Conservation (phyloP, 2,329 filamentous ascomycete genomes). For the Sclerotinia minor region DNA sequence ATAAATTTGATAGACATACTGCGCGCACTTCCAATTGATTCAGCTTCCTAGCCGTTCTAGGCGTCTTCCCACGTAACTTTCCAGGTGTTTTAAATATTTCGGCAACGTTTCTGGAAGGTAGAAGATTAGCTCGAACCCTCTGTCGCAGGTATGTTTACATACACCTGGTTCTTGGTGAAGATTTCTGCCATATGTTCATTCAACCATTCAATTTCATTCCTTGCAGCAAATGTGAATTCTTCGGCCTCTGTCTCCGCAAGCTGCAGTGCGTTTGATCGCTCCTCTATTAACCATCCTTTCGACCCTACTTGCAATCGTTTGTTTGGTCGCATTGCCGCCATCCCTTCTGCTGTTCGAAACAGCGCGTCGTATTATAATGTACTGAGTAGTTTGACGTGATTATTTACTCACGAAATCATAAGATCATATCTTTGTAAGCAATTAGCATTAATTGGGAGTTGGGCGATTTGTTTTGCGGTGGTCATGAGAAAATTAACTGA, state of each 20-base stretch:
- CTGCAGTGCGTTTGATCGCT: conserved; percentile 74
- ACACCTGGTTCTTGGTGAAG: conserved; percentile 85
- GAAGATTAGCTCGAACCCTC: conserved; percentile 27
- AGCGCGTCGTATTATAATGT: conserved; percentile 36
- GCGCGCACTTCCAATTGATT: conserved; percentile 59
- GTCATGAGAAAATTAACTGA: conserved; percentile 27
- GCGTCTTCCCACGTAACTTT: conserved; percentile 79
- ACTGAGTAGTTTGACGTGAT: conserved; percentile 18
- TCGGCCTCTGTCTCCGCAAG: conserved; percentile 82
- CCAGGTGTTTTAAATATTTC: conserved; percentile 96
- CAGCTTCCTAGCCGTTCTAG: conserved; percentile 66
- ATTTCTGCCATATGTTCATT: conserved; percentile 98
- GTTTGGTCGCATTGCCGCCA: conserved; percentile 42
- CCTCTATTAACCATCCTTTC: conserved; percentile 79
- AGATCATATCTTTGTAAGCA: conserved; percentile 34
- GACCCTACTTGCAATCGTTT: conserved; percentile 74
- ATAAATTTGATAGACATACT: conserved; percentile 49
- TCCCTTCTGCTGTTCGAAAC: conserved; percentile 38
- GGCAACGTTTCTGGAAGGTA: conserved; percentile 70
- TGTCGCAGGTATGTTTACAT: conserved; percentile 47
- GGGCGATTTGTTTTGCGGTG: conserved; percentile 24
- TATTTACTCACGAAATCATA: conserved; percentile 28
- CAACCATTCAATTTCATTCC: conserved; percentile 95
- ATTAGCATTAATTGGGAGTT: conserved; percentile 6
- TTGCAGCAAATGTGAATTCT: conserved; percentile 87